These are phyloP conservation scores for Calonectria naviculata DNA, from an alignment of 2,329 filamentous ascomycete genomes.

Conservation along the genomic window DNA sequence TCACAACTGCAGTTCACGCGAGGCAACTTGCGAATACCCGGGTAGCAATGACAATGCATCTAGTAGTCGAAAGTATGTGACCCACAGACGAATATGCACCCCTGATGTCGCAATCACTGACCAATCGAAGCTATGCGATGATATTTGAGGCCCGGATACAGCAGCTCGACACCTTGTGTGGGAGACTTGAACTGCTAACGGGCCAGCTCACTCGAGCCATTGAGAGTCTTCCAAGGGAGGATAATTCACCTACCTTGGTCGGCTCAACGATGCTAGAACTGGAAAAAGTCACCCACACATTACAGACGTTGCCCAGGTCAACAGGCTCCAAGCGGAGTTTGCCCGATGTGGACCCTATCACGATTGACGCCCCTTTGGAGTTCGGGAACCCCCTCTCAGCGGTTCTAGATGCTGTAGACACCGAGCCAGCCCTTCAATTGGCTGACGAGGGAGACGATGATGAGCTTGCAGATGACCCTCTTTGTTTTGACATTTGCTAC, in stretches of 20 bases:
- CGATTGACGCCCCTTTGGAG: background rate
- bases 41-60: slow-evolving; percentile 24
- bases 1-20: slow-evolving; percentile 20
- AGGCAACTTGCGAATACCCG: slow-evolving; percentile 16
- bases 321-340: background rate
- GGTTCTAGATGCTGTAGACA: background rate
- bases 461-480: background rate
- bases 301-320: background rate
- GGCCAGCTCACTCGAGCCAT: slow-evolving; percentile 24
- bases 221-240: background rate
- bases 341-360: background rate
- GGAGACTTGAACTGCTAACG: slow-evolving; percentile 34
- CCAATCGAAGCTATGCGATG: slow-evolving; percentile 4
- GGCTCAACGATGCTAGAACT: background rate
- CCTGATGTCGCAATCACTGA: background rate
- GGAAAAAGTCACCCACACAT: background rate
- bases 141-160: slow-evolving; percentile 36
- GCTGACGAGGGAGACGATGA: background rate
- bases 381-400: background rate
- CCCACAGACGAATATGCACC: background rate
- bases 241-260: background rate
- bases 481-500: background rate
- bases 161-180: slow-evolving; percentile 36
- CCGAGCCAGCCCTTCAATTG: background rate
- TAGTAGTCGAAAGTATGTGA: slow-evolving; percentile 15